Conservation (phyloP, 202 grass and related monocot species). For the Panicum hallii region DNA sequence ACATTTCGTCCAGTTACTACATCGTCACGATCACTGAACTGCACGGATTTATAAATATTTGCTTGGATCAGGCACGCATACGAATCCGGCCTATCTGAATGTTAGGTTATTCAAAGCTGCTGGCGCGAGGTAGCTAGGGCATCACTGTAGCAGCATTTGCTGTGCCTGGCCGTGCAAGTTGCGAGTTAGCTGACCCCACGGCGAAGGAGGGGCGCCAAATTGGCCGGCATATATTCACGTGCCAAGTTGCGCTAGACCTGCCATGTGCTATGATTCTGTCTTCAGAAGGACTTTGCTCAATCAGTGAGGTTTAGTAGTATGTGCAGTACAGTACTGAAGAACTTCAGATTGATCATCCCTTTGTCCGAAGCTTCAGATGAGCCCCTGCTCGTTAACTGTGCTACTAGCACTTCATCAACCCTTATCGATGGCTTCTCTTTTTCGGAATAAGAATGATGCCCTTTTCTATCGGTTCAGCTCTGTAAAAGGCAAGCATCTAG, state of each 20-base stretch:
- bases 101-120: neutral
- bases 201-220: neutral
- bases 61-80: neutral
- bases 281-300: neutral
- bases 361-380: neutral
- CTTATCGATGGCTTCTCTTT: neutral
- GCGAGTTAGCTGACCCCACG: conserved; percentile 19
- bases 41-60: neutral
- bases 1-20: too few species aligned
- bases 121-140: neutral
- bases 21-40: conserved; percentile 19
- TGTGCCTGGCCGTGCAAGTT: neutral
- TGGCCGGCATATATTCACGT: conserved; percentile 30
- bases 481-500: neutral
- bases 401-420: neutral
- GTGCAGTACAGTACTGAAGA: neutral
- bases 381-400: neutral
- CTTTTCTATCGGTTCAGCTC: neutral
- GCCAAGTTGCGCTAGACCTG: conserved; percentile 1
- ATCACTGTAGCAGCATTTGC: neutral
- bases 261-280: neutral
- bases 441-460: neutral
- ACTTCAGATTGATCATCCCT: neutral
- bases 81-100: neutral
- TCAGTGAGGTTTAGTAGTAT: neutral